phyloP scores from a whole-genome alignment of 306 rosid species.

The Castanopsis chinensis region DNA sequence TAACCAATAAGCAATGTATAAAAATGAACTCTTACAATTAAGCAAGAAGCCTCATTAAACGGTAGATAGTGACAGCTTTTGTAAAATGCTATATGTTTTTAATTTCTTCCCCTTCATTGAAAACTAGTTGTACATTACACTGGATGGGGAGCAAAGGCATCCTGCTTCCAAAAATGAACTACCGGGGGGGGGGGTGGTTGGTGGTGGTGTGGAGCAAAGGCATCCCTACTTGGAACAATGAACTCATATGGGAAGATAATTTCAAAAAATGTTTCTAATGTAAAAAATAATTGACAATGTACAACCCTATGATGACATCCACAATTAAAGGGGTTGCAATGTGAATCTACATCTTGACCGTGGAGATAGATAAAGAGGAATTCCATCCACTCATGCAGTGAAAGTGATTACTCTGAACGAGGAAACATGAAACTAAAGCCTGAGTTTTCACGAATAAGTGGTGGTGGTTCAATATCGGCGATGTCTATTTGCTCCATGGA shows the following conservation, averaged over 20 bases:
- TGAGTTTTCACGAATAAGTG: conserved; percentile 46
- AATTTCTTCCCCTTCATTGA: conserved; percentile 13
- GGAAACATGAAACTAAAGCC: conserved; percentile 66
- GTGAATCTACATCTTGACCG: conserved; percentile 10
- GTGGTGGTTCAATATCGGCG: conserved; percentile 49
- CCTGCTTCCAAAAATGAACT: conserved; percentile 18
- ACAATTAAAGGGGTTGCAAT: conserved; percentile 2
- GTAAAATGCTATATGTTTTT: neutral
- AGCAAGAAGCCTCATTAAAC: neutral
- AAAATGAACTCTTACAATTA: neutral
- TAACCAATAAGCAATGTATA: neutral
- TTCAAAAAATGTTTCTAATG: conserved; percentile 23
- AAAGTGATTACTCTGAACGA: conserved; percentile 36
- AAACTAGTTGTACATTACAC: conserved; percentile 29
- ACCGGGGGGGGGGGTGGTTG: neutral
- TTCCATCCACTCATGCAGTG: conserved; percentile 17
- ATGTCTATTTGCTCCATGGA: conserved; percentile 53
- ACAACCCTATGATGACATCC: conserved; percentile 23
- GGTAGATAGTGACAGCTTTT: neutral
- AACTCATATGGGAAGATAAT: conserved; percentile 14
- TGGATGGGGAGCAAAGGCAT: conserved; percentile 11
- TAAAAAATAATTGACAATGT: conserved; percentile 19
- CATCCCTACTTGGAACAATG: conserved; percentile 16
- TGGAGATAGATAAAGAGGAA: conserved; percentile 9
- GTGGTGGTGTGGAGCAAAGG: conserved; percentile 7